phyloP scores from a whole-genome alignment of 2,329 filamentous ascomycete species.

The Chalaropsis thielavioides region DNA sequence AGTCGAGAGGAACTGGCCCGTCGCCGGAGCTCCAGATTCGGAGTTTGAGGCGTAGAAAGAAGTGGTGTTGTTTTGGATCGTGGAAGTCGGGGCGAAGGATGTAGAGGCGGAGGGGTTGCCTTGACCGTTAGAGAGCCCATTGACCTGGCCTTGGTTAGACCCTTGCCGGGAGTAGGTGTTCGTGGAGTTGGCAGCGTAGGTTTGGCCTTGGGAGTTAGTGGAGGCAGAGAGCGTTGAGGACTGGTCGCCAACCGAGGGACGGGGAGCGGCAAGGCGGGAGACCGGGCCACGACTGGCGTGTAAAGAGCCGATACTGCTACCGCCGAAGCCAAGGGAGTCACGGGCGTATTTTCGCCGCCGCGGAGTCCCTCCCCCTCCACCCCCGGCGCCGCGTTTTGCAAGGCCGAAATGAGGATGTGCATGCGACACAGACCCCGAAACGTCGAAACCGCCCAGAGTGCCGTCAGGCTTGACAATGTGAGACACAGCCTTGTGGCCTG shows the following conservation, averaged over 20 bases:
- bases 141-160: constrained; percentile 15
- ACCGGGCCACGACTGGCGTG: background rate
- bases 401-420: constrained; percentile 18
- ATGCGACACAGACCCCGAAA: constrained; percentile 16
- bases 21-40: background rate
- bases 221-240: constrained; percentile 11
- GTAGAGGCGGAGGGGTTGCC: constrained; percentile 1
- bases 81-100: constrained; percentile 2
- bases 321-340: constrained; percentile 15
- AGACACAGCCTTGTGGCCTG: constrained; percentile 57
- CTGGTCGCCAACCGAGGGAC: constrained; percentile 8
- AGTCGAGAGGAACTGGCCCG: constrained; percentile 14
- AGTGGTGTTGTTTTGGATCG: constrained; percentile 14
- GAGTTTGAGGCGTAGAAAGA: constrained; percentile 7
- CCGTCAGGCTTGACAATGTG: constrained; percentile 79
- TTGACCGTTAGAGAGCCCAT: constrained; percentile 10
- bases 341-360: constrained; percentile 15
- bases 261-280: constrained; percentile 9
- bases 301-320: background rate
- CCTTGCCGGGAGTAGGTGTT: constrained; percentile 5
- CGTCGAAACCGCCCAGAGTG: constrained; percentile 15
- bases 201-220: constrained; percentile 9
- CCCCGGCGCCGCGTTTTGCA: constrained; percentile 16
- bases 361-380: constrained; percentile 15
- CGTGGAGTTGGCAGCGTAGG: constrained; percentile 1